Percentiles rank a stretch among this genome's conserved stretches.
These are phyloP conservation scores for Chamaecrista fasciculata DNA, from an alignment of 306 rosid species.

Conservation along the genomic window DNA sequence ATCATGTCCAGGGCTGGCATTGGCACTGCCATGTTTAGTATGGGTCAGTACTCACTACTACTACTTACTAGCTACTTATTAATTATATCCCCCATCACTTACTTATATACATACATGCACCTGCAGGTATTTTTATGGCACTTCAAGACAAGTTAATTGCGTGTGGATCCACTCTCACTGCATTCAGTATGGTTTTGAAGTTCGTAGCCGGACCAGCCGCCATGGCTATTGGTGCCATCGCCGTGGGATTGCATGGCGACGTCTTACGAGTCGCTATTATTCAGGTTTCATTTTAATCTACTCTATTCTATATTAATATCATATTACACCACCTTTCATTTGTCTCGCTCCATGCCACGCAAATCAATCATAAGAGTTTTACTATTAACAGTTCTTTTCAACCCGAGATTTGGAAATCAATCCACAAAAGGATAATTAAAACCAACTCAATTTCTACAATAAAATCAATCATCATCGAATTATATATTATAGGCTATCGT, in stretches of 20 bases:
- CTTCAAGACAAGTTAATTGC: constrained; percentile 73
- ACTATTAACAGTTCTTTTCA: too few relatives aligned
- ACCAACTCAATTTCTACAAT: neutral
- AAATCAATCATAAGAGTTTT: too few relatives aligned
- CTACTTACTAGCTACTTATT: too few relatives aligned
- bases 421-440: neutral
- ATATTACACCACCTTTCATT: too few relatives aligned
- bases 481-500: too few relatives aligned
- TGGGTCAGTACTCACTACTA: constrained; percentile 73
- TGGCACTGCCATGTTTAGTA: constrained; percentile 95
- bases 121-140: constrained; percentile 93
- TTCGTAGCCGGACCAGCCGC: constrained; percentile 95
- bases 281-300: constrained; percentile 48
- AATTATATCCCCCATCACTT: too few relatives aligned
- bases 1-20: constrained; percentile 89
- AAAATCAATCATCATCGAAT: neutral
- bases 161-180: constrained; percentile 58
- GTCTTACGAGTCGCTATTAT: constrained; percentile 78
- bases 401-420: too few relatives aligned
- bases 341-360: too few relatives aligned
- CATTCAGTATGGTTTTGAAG: constrained; percentile 71
- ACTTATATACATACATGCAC: too few relatives aligned
- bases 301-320: too few relatives aligned
- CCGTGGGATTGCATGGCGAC: constrained; percentile 81
- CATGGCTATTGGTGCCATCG: constrained; percentile 74